phyloP scores from a whole-genome alignment of 1,139 yeast species.

The Kodamaea fungicola region DNA sequence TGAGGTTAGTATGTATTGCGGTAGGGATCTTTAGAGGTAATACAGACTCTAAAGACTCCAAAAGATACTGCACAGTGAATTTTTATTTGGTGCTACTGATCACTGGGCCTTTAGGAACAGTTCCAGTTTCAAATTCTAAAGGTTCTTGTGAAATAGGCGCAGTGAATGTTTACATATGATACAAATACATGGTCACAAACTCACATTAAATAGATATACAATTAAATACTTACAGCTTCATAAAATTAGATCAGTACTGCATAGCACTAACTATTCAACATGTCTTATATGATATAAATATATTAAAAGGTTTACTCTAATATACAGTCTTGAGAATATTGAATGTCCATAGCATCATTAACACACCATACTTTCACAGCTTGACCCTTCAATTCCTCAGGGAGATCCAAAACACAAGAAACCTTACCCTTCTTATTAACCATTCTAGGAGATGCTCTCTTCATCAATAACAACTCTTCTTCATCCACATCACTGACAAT shows the following conservation, averaged over 20 bases:
- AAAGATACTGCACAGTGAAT: constrained; percentile 31
- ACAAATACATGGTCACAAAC: no score
- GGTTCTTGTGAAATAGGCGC: no score
- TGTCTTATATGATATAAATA: no score
- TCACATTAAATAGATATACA: no score
- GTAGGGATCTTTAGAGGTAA: no score
- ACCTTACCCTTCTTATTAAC: constrained; percentile 43
- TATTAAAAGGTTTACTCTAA: constrained; percentile 1
- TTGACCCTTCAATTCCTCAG: constrained; percentile 46
- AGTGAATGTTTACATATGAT: no score
- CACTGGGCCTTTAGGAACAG: constrained; percentile 36
- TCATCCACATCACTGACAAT: constrained; percentile 49
- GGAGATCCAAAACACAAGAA: constrained; percentile 45
- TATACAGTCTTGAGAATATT: constrained; percentile 21
- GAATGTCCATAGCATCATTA: constrained; percentile 66
- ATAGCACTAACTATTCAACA: no score
- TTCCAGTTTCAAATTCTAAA: constrained; percentile 17
- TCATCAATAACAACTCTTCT: constrained; percentile 54
- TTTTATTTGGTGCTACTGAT: constrained; percentile 60
- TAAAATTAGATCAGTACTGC: no score
- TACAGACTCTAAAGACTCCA: no score
- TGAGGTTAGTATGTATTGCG: no score
- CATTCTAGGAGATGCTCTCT: constrained; percentile 62
- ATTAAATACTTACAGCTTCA: no score
- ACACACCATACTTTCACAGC: constrained; percentile 46